Conservation (phyloP, 1,284 basidiomycete genomes). For the Moniliella sp. region DNA sequence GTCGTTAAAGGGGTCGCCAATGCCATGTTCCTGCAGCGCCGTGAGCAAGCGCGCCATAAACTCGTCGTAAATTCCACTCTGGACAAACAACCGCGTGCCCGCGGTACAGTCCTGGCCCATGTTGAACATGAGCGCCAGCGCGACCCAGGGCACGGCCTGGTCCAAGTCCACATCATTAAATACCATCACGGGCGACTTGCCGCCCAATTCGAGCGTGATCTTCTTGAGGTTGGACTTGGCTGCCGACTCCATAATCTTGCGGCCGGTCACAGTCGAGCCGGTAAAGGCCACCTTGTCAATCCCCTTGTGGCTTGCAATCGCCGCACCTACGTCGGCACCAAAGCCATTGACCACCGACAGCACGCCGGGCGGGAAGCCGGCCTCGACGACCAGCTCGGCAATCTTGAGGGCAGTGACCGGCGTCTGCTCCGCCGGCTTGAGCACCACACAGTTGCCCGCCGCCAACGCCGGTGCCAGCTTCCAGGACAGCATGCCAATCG, state of each 20-base stretch:
- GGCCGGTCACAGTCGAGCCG: constrained; percentile 6
- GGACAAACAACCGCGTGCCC: constrained; percentile 11
- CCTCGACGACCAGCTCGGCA: constrained; percentile 68
- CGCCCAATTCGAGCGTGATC: constrained; percentile 78
- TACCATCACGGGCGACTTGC: constrained; percentile 63
- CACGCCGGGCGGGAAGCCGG: constrained; percentile 40
- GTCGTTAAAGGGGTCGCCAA: constrained; percentile 10
- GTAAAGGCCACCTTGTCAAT: constrained; percentile 5
- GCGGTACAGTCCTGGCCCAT: constrained; percentile 12
- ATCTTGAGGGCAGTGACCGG: constrained; percentile 94
- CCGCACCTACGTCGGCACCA: constrained; percentile 1
- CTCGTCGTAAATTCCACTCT: constrained; percentile 8
- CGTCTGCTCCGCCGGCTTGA: constrained; percentile 88
- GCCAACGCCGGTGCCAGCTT: constrained; percentile 43
- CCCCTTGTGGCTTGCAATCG: constrained; percentile 1
- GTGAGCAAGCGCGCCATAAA: constrained; percentile 5
- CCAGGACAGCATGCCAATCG: constrained; percentile 69
- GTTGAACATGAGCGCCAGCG: constrained; percentile 9
- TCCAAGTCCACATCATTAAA: constrained; percentile 47
- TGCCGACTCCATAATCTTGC: constrained; percentile 4
- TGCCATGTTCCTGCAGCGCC: constrained; percentile 6
- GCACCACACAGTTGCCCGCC: constrained; percentile 78
- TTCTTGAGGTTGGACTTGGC: constrained; percentile 41
- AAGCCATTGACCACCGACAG: constrained; percentile 51
- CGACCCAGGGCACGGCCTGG: constrained; percentile 13